These are phyloP conservation scores for Penicillium sp. DNA, from an alignment of 2,329 filamentous ascomycete species.

Conservation along the genomic window DNA sequence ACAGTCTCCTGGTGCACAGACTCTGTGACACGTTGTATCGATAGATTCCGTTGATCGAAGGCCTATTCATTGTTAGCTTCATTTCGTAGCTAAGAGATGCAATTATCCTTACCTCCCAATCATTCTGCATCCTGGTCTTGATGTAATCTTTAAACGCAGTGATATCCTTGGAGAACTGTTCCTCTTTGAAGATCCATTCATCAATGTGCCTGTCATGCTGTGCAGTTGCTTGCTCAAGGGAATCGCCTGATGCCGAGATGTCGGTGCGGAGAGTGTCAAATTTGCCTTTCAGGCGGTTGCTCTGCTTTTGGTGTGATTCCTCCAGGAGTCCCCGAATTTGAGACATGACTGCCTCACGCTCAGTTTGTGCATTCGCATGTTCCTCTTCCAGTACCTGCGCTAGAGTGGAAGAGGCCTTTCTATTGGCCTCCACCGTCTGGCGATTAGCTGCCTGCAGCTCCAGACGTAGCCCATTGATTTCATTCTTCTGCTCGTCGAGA, in stretches of 20 bases:
- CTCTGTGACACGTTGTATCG: constrained; percentile 77
- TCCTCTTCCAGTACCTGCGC: constrained; percentile 72
- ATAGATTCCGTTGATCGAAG: constrained; percentile 74
- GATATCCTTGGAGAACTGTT: constrained; percentile 65
- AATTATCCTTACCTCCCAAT: constrained; percentile 66
- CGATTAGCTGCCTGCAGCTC: constrained; percentile 69
- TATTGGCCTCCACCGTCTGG: constrained; percentile 65
- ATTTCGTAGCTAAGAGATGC: not conserved
- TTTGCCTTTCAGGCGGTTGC: constrained; percentile 63
- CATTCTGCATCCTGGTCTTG: constrained; percentile 77
- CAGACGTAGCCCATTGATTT: constrained; percentile 67
- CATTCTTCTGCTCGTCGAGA: constrained; percentile 69
- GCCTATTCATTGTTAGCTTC: constrained; percentile 45
- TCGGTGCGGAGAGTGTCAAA: constrained; percentile 61
- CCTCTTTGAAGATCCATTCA: constrained; percentile 66
- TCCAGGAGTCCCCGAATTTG: constrained; percentile 77
- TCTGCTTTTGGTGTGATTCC: constrained; percentile 68
- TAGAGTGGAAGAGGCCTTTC: constrained; percentile 62
- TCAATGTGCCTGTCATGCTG: constrained; percentile 70
- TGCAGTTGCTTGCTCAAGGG: constrained; percentile 62
- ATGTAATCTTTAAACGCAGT: constrained; percentile 70
- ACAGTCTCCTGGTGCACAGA: constrained; percentile 89
- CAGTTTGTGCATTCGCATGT: constrained; percentile 64
- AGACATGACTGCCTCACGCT: constrained; percentile 67
- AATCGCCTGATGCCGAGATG: constrained; percentile 60